Base-by-base conservation (phyloP, 208 protist genomes). In the Leishmania turanica region DNA sequence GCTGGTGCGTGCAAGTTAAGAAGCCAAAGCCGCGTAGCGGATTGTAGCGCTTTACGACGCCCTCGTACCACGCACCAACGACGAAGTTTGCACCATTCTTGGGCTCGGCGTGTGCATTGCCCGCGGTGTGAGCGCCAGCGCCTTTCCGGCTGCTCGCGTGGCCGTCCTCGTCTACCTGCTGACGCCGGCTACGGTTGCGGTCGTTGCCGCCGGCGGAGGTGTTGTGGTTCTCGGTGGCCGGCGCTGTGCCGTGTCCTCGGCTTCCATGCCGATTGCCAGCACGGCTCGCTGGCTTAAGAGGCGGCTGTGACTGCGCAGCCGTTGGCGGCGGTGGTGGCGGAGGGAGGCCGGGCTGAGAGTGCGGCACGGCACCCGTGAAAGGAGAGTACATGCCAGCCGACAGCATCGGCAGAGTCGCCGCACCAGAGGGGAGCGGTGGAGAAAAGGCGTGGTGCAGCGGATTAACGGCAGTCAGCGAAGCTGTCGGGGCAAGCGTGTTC, bases 21-120 rank as follows among this genome's bases (percentile, higher is more conserved):
- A 94, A 96, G 21, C 92, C 92, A 60, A 93, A 95, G 45, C 91
- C 90, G 27, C 90, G 90, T 49, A 91, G 84, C 0, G 91, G 91
- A 71, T 95, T 95, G 84, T 95, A 95, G 54, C 90, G 89, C 84
- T 95, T 95, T 62, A 95, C 89, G 24, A 88, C 73, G 21, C 90
- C 91, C 75, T 92, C 90, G 80, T 93, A 95, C 88, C 83, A 87
- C 27, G 80, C 84, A 21, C 84, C 87, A 31, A 91, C 78, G 17
- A 78, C 70, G 65, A 88, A 95, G 65, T 80, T 85, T 1, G 72
- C 77, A 7, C 91, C 91, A 56, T 95, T 95, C 58, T 85, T 82
- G 9, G 58, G 13, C n/a, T 72, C 79, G 15, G 40, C 45, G 27
- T 42, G 69, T n/a, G 64, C 78, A 40, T 27, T 70, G 68, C 47